Base-by-base conservation (phyloP, 345 rosid genomes). In the Aegle marmelos region DNA sequence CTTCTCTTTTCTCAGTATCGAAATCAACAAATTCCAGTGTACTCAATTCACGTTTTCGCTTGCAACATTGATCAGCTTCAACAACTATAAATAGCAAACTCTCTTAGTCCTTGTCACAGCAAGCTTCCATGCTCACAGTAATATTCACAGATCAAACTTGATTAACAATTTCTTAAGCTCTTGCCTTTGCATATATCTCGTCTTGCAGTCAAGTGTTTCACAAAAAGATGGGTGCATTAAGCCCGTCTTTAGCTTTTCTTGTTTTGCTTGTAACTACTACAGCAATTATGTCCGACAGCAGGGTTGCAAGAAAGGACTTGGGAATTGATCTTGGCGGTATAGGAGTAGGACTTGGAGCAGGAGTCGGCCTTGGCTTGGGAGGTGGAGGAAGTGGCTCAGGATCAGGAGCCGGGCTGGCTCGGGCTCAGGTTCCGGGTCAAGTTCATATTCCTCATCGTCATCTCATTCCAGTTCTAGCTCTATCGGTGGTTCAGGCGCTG, bases 281-380 rank as follows among this genome's bases (percentile, higher is more conserved):
- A 65, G 68, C 61, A 30, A 68, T 76, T 11, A 79, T 57, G 56
- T 79, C 87, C 5, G 88, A 87, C 63, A 72, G 87, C 76, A 76
- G 91, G 27, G 82, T 76, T 33, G 88, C 86, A 9, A 79, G 91
- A 54, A 88, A 89, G 84, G 91, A 88, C 79, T 80, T 87, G 28
- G 90, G 92, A 10, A 34, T 84, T 30, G 90, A 86, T 77, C 86
- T 85, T 39, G 91, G 86, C 16, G 87, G 89, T 24, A 45, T 89
- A 24, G 87, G 88, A 61, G n/a, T 85, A 22, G 90, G 90, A 17
- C 7, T 80, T 13, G 89, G 87, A 34, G 81, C 83, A 45, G 88
- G 88, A 19, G 6, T 85, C 2, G 90, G 90, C 19, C 72, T 81
- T 25, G 88, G 90, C 21, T 17, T 81, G 25, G 86, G 86, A 19